These are phyloP conservation scores for Ascochyta clinopodiicola DNA, from an alignment of 2,329 filamentous ascomycete species.

Conservation along the genomic window DNA sequence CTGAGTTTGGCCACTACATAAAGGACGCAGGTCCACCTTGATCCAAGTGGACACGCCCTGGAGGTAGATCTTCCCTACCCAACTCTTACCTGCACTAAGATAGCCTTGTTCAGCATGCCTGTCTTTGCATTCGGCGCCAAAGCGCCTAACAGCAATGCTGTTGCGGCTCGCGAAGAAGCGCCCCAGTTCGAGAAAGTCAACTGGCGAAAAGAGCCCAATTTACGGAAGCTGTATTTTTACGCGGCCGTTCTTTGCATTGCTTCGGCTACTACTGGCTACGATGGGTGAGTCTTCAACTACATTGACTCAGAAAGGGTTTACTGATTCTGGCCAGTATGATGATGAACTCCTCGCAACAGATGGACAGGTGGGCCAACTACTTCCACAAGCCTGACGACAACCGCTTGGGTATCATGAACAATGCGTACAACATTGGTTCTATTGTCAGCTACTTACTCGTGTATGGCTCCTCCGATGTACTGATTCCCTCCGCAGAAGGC, in stretches of 20 bases:
- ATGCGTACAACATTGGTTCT: slow-evolving; percentile 52
- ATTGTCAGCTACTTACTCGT: slow-evolving; percentile 46
- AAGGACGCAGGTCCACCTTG: slow-evolving; percentile 11
- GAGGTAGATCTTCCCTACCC: slow-evolving; percentile 15
- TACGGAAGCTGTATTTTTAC: slow-evolving; percentile 63
- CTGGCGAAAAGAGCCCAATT: slow-evolving; percentile 62
- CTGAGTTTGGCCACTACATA: slow-evolving; percentile 29
- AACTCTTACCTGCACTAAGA: not conserved
- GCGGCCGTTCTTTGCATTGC: slow-evolving; percentile 59
- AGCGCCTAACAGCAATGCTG: slow-evolving; percentile 26
- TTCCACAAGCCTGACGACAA: slow-evolving; percentile 49
- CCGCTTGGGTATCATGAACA: slow-evolving; percentile 54
- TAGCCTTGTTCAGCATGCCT: slow-evolving; percentile 5
- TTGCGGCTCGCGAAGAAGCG: slow-evolving; percentile 54
- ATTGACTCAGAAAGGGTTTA: slow-evolving; percentile 3
- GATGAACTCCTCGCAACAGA: slow-evolving; percentile 53
- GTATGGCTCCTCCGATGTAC: not conserved
- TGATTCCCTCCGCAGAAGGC: not conserved
- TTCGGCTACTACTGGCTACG: slow-evolving; percentile 64
- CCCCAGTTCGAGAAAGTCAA: slow-evolving; percentile 59
- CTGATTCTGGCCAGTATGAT: slow-evolving; percentile 45
- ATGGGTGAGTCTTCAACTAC: slow-evolving; percentile 53
- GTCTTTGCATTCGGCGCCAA: slow-evolving; percentile 22
- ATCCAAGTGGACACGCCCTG: slow-evolving; percentile 24
- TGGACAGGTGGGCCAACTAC: slow-evolving; percentile 47